phyloP scores from a whole-genome alignment of 2,329 filamentous ascomycete genomes.

The Penicillium sclerotiorum region DNA sequence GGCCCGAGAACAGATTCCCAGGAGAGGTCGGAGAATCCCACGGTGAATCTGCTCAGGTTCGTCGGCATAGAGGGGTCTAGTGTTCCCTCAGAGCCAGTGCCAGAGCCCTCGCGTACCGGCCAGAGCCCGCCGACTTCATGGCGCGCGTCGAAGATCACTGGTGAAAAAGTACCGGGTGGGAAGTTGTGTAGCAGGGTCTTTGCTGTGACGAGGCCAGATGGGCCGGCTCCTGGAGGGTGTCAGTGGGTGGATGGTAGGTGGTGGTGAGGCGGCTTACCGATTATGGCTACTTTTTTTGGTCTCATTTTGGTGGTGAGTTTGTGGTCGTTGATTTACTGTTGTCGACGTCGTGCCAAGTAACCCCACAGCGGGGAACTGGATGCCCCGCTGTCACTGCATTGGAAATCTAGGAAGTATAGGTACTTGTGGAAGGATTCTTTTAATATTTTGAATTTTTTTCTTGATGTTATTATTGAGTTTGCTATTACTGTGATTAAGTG shows the following conservation, averaged over 20 bases:
- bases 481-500: no score
- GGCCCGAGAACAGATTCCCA: conserved; percentile 60
- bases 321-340: neutral
- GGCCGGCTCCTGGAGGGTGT: conserved; percentile 61
- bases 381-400: neutral
- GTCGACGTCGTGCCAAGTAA: neutral
- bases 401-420: no score
- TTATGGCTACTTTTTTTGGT: conserved; percentile 56
- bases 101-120: conserved; percentile 48
- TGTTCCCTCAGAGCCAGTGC: conserved; percentile 4
- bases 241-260: conserved; percentile 12
- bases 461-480: no score
- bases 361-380: conserved; percentile 3
- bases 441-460: no score
- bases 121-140: conserved; percentile 75
- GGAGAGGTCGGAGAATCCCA: conserved; percentile 63
- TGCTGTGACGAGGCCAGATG: conserved; percentile 68
- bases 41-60: conserved; percentile 77
- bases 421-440: no score
- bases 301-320: conserved; percentile 1
- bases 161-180: conserved; percentile 59
- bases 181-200: conserved; percentile 71
- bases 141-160: conserved; percentile 71
- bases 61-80: conserved; percentile 61
- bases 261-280: conserved; percentile 40